Base-by-base conservation (phyloP, 129 eudicot species). In the Deinandra increscens region DNA sequence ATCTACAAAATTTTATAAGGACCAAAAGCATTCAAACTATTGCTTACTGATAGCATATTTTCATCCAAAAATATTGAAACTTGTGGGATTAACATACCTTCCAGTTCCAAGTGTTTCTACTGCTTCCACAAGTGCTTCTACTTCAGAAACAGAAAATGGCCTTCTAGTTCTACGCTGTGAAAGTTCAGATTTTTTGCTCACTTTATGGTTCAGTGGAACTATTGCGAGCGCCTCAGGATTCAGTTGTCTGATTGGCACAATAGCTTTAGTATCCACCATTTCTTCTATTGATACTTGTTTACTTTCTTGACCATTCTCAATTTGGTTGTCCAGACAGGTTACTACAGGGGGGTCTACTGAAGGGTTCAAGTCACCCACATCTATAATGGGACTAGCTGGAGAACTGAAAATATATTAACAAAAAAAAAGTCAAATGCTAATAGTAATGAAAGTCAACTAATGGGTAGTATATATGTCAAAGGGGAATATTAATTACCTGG, bases 21-120 rank as follows among this genome's bases (percentile, higher is more conserved):
- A 9, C 26, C 42, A 65, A 50, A 13, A 43, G 13, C 62, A 51
- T 39, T 68, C 10, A 14, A 39, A 69, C 22, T 29, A 55, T 49
- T 42, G 59, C 41, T 38, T 38, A 74, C 59, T 42, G 53, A 51
- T 29, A 42, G 13, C 31, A 43, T 69, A 22, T 6, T 70, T 33
- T 26, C 13, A 14, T 38, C 26, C 45, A 69, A 20, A 7, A 66
- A 38, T 39, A 63, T 54, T 23, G 10, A 43, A 39, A 38, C 37
- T 7, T 38, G 26, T 34, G 62, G 41, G 39, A 66, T 61, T 22
- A 26, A 29, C 67, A 49, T 50, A 92, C 98, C 96, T 94, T 80
- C 99, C 99, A 2, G 99, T 94, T 70, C 99, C 99, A 17, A 94
- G 99, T 63, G 74, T 87, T 79, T 94, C 99, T 44, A 94, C 99